Conservation (phyloP, 2,329 filamentous ascomycete genomes). For the Sporothrix protearum region DNA sequence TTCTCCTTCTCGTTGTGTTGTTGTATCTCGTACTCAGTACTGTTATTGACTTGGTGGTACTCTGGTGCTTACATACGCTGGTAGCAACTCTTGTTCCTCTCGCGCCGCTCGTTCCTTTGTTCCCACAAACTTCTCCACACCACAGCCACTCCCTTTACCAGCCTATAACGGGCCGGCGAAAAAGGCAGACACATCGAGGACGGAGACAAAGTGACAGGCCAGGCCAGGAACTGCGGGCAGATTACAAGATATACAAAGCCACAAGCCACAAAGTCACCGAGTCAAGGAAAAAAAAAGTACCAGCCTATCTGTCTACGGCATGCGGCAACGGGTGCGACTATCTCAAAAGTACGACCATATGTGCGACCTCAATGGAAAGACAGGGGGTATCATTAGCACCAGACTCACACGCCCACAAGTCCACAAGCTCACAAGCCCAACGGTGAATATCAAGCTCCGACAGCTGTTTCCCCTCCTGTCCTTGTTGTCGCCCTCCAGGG, state of each 20-base stretch:
- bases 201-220: background rate
- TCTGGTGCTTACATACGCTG: background rate
- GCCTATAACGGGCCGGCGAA: background rate
- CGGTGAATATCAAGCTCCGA: background rate
- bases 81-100: no score
- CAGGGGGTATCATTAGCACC: slow-evolving; percentile 6
- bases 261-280: background rate
- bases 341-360: background rate
- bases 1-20: background rate
- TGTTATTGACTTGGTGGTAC: background rate
- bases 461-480: background rate
- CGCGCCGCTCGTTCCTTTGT: background rate
- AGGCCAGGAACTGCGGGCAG: background rate
- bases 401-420: background rate
- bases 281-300: no score
- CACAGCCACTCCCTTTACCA: background rate
- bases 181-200: background rate
- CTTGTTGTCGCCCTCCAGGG: background rate
- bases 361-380: background rate
- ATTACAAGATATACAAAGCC: background rate
- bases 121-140: slow-evolving; percentile 15
- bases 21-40: background rate
- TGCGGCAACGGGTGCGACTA: background rate
- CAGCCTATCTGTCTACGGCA: background rate
- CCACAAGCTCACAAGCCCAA: background rate